phyloP scores from a whole-genome alignment of 2,329 filamentous ascomycete species.

The Cyphellophora europaea region DNA sequence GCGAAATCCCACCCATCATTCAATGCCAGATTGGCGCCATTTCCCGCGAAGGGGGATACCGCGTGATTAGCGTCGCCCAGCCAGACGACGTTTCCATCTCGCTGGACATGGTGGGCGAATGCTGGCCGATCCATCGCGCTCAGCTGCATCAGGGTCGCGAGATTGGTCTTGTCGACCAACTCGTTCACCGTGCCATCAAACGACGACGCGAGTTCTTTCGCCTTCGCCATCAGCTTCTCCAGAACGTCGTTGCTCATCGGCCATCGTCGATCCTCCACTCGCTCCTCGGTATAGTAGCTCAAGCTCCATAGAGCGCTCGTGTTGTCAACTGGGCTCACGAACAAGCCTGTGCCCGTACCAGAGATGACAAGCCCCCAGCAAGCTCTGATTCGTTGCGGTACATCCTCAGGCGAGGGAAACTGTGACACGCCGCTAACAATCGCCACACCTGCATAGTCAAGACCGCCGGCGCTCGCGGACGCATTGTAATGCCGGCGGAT shows the following conservation, averaged over 20 bases:
- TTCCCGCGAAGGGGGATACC: no score
- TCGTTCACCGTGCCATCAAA: constrained; percentile 32
- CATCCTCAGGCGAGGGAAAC: no score
- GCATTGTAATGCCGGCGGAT: no score
- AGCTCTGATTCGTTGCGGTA: no score
- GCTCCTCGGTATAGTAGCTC: constrained; percentile 20
- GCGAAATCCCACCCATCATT: no score
- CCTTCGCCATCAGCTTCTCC: constrained; percentile 11
- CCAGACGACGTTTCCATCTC: constrained; percentile 28
- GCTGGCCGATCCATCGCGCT: constrained; percentile 37
- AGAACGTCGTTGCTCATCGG: constrained; percentile 10
- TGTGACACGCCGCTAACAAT: no score
- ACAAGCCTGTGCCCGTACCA: constrained; percentile 31
- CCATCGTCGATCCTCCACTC: constrained; percentile 6
- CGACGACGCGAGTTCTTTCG: constrained; percentile 22
- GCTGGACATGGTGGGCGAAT: constrained; percentile 27
- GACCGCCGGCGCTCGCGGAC: no score
- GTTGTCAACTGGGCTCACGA: constrained; percentile 36
- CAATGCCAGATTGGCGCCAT: no score
- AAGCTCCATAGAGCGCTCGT: constrained; percentile 34
- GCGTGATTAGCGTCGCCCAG: constrained; percentile 45
- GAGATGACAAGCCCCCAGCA: constrained; percentile 36
- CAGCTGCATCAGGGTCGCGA: constrained; percentile 27
- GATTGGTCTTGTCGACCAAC: constrained; percentile 32
- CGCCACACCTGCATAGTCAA: no score